Evolutionary conservation across 352 stramenopile species (phyloP).

Genomic region (Globisporangium radiosum): DNA sequence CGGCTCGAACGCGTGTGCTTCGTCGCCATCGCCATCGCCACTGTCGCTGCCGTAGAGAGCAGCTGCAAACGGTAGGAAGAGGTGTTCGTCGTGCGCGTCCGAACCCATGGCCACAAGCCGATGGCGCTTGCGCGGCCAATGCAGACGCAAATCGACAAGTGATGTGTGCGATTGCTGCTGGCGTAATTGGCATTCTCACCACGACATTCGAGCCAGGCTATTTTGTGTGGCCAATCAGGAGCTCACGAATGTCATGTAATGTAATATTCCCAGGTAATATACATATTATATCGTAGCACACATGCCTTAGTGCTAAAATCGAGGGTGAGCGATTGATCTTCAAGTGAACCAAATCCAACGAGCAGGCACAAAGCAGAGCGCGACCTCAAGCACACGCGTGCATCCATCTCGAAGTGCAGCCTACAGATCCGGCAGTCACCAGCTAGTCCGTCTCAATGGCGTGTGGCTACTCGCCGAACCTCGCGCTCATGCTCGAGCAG

Average conservation of each 20-base stretch:
- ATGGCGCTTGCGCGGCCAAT: too few species aligned
- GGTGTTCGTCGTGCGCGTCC: neutral
- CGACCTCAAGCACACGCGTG: neutral
- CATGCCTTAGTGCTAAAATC: neutral
- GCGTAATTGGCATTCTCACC: too few species aligned
- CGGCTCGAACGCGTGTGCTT: neutral
- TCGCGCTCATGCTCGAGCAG: slow-evolving; percentile 60
- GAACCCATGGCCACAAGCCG: neutral
- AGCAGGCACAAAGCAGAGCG: neutral
- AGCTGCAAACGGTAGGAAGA: neutral
- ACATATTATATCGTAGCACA: neutral
- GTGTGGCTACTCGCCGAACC: slow-evolving; percentile 56
- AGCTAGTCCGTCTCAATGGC: slow-evolving; percentile 26
- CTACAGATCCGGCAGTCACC: neutral
- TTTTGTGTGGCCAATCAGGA: too few species aligned
- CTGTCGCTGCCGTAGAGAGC: neutral
- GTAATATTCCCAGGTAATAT: neutral
- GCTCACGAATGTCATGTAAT: neutral
- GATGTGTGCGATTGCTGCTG: too few species aligned
- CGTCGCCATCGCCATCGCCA: neutral
- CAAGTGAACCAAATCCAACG: neutral
- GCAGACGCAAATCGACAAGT: too few species aligned
- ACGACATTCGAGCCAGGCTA: too few species aligned
- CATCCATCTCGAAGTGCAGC: neutral
- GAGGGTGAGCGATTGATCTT: neutral